These are phyloP conservation scores for Astraeus odoratus DNA, from an alignment of 768 basidiomycete species.

Conservation along the genomic window DNA sequence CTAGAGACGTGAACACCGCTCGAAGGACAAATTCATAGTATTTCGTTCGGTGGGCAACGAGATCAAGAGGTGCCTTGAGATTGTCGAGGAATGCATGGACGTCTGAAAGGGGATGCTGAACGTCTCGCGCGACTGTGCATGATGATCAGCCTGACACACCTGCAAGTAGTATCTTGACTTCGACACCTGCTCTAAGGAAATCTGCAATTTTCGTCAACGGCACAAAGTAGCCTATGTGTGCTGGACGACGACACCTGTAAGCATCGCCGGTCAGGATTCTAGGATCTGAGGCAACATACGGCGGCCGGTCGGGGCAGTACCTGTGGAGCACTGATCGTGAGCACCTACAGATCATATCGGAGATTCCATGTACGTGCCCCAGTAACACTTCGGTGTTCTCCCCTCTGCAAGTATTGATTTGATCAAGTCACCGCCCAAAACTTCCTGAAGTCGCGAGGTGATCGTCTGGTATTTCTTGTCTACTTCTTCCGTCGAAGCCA, in stretches of 20 bases:
- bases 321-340: constrained; percentile 33
- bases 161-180: constrained; percentile 78
- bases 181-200: constrained; percentile 88
- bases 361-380: constrained; percentile 51
- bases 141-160: constrained; percentile 34
- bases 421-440: constrained; percentile 79
- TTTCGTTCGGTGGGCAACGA: constrained; percentile 78
- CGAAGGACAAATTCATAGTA: constrained; percentile 85
- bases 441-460: constrained; percentile 79
- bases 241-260: constrained; percentile 34
- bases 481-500: constrained; percentile 27
- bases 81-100: constrained; percentile 98
- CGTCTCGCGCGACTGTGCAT: background rate
- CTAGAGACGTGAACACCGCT: constrained; percentile 81
- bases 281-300: constrained; percentile 48
- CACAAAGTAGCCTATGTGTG: constrained; percentile 97
- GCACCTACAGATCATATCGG: background rate
- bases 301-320: constrained; percentile 88
- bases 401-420: constrained; percentile 75
- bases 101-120: constrained; percentile 38
- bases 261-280: background rate
- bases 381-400: constrained; percentile 78
- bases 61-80: constrained; percentile 89
- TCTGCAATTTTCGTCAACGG: constrained; percentile 93
- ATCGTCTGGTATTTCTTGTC: constrained; percentile 70